Evolutionary conservation across 345 rosid species (phyloP), one percentile per base, ranked within the genome.

Genomic region (Bretschneidera sinensis): DNA sequence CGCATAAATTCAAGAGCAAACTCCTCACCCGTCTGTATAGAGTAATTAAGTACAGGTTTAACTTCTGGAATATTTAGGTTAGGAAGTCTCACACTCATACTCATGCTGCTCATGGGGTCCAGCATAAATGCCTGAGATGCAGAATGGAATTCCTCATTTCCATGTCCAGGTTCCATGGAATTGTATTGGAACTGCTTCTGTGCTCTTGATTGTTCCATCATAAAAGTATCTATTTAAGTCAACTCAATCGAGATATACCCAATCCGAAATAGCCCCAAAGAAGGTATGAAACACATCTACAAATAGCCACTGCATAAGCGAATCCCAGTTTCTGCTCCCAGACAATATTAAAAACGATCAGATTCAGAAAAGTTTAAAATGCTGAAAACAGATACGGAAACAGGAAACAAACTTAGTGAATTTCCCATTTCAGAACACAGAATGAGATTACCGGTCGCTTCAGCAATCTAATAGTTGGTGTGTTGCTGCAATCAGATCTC

Each of bases 21-120:
- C 71, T 91, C 98, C 77, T 91, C 98, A 9, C 98, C 98, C 24
- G 96, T 91, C 66, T 81, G 91, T 64, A 88, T 83, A 56, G 98
- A 91, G 76, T 50, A 88, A 75, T 86, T 83, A 71, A 35, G 91
- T 25, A 81, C 92, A 2, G 89, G 81, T 70, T 82, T 87, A 63
- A 71, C 87, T 77, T 80, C 96, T 1, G 84, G 59, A 50, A 45
- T 61, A 65, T 69, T 74, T 21, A 57, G 69, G 48, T 76, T 79
- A 60, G 71, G 78, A 67, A 78, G 82, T 48, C 74, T 78, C 56
- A 60, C 19, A 56, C 39, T 70, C 64, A 72, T 43, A 65, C 69
- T 74, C 55, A 72, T 65, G 69, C 77, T 72, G 76, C 76, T 67
- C 49, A 28, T 2, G 62, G 79, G 81, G 43, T 78, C 85, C 34